Evolutionary conservation across 1,284 basidiomycete species (phyloP).

Genomic region (Anthracocystis panici-leucophaei): DNA sequence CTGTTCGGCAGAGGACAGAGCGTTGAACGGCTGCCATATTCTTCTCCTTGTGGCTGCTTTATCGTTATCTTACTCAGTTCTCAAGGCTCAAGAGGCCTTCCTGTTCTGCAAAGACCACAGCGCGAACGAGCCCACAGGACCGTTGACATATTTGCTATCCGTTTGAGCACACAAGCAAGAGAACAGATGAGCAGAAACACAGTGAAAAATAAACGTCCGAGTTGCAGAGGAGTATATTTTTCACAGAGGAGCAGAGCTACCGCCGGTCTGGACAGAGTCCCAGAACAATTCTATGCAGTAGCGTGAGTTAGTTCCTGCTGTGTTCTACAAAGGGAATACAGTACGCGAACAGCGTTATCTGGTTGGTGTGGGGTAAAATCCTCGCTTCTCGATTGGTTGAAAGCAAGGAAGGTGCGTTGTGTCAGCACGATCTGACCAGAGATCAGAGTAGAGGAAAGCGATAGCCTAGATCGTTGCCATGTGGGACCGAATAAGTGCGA

Average conservation of each 20-base stretch:
- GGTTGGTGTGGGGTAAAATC: constrained; percentile 4
- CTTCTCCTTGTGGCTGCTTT: neutral
- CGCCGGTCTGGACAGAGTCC: constrained; percentile 2
- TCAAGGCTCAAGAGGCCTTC: too few relatives aligned
- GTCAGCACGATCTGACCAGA: neutral
- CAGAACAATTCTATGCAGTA: too few relatives aligned
- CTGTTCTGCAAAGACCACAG: too few relatives aligned
- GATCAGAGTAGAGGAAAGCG: neutral
- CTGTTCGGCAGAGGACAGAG: neutral
- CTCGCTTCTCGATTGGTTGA: constrained; percentile 3
- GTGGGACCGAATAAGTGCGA: neutral
- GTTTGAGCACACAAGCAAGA: too few relatives aligned
- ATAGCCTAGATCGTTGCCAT: neutral
- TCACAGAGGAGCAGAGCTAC: too few relatives aligned
- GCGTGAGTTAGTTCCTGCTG: too few relatives aligned
- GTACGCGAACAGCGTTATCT: constrained; percentile 3
- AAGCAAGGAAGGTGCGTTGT: neutral
- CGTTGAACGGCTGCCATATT: too few relatives aligned
- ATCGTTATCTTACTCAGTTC: neutral
- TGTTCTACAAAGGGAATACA: neutral
- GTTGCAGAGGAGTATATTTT: too few relatives aligned
- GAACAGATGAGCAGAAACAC: too few relatives aligned
- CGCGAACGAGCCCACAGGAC: too few relatives aligned
- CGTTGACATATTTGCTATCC: too few relatives aligned
- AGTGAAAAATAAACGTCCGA: too few relatives aligned